Evolutionary conservation across 257 asterid species (phyloP).

Genomic region (Scutellaria minor): DNA sequence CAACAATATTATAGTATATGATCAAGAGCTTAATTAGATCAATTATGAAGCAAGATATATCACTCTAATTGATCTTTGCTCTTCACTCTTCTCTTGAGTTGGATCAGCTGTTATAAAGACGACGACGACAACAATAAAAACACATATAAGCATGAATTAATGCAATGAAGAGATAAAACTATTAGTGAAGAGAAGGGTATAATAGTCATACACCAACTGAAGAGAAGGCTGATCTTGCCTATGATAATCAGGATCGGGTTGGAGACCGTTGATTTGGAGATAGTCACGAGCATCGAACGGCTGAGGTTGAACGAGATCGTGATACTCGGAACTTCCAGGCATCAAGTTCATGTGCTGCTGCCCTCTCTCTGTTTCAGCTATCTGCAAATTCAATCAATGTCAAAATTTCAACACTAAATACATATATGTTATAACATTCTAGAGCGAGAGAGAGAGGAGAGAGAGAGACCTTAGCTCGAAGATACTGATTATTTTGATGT

Average conservation of each 20-base stretch:
- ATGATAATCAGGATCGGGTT: conserved; percentile 39
- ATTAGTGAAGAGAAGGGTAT: no score
- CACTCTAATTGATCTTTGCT: no score
- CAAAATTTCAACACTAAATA: not conserved
- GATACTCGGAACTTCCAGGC: conserved; percentile 66
- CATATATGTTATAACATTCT: not conserved
- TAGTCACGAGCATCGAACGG: conserved; percentile 51
- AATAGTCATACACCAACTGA: conserved; percentile 61
- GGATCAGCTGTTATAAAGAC: no score
- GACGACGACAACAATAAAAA: no score
- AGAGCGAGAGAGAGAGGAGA: conserved; percentile 19
- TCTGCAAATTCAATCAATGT: conserved; percentile 38
- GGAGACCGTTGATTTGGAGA: conserved; percentile 61
- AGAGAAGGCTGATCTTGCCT: conserved; percentile 69
- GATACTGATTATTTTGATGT: conserved; percentile 79
- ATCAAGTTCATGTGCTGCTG: conserved; percentile 72
- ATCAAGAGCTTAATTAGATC: no score
- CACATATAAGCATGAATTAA: no score
- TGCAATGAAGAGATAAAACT: no score
- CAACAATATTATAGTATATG: no score
- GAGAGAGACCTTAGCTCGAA: conserved; percentile 72
- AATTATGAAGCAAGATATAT: no score
- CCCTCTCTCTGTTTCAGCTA: conserved; percentile 78
- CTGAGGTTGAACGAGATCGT: conserved; percentile 53
- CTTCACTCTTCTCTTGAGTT: no score